Evolutionary conservation across 2,329 filamentous ascomycete genomes (phyloP).

Genomic region (Monosporascus sp.): DNA sequence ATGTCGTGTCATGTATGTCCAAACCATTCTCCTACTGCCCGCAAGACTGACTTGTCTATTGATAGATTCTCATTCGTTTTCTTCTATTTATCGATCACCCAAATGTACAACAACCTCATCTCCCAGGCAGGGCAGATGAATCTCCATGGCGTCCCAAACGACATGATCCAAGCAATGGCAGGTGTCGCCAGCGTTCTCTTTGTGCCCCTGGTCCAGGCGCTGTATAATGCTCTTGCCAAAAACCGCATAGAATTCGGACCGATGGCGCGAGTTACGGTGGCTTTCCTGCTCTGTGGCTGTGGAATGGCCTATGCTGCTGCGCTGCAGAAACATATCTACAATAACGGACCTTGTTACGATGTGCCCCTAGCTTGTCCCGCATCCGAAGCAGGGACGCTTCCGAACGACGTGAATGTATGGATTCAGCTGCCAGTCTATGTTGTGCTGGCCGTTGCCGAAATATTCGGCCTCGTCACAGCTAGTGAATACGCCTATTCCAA

Average conservation of each 20-base stretch:
- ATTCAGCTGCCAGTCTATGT: slow-evolving; percentile 35
- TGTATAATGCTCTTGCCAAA: slow-evolving; percentile 3
- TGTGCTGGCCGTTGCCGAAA: slow-evolving; percentile 5
- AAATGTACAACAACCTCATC: slow-evolving; percentile 50
- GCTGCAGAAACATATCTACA: slow-evolving; percentile 38
- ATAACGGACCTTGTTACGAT: slow-evolving; percentile 12
- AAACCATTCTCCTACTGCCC: not conserved
- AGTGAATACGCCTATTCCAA: slow-evolving; percentile 9
- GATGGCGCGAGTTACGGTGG: slow-evolving; percentile 46
- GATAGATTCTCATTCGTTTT: slow-evolving; percentile 1
- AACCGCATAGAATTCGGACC: slow-evolving; percentile 43
- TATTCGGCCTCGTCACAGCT: slow-evolving; percentile 6
- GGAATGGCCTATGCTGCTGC: slow-evolving; percentile 46
- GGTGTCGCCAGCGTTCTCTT: slow-evolving; percentile 48
- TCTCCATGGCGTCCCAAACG: slow-evolving; percentile 49
- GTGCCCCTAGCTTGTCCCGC: slow-evolving; percentile 19
- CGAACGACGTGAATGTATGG: slow-evolving; percentile 32
- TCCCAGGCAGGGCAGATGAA: slow-evolving; percentile 50
- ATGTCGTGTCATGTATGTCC: slow-evolving; percentile 45
- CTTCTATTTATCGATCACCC: slow-evolving; percentile 40
- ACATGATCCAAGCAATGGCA: slow-evolving; percentile 51
- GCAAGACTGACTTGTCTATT: not conserved
- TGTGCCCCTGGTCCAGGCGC: slow-evolving; percentile 48
- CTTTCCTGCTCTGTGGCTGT: slow-evolving; percentile 41
- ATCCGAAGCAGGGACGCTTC: slow-evolving; percentile 10